These are phyloP conservation scores for Speleostelium caveatum DNA, from an alignment of 78 protist species.

Conservation along the genomic window DNA sequence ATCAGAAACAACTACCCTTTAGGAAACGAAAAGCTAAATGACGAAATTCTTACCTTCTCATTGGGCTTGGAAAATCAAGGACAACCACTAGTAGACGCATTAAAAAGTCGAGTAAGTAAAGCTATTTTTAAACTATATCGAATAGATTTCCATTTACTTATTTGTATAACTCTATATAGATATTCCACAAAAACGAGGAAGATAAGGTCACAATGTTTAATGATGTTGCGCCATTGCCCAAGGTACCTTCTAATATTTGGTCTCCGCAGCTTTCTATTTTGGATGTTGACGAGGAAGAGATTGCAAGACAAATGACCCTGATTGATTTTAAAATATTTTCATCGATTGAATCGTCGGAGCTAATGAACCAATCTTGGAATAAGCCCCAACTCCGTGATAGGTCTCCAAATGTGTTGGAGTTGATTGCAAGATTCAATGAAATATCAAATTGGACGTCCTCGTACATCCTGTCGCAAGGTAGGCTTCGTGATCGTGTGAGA, in stretches of 20 bases:
- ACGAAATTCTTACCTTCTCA: conserved; percentile 30
- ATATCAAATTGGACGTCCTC: conserved; percentile 84
- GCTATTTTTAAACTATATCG: too few relatives aligned
- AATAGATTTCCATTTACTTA: too few relatives aligned
- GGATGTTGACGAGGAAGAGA: conserved; percentile 86
- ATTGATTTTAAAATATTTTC: conserved; percentile 83
- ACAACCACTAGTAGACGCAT: neutral
- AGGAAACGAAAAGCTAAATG: conserved; percentile 46
- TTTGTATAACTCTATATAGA: conserved; percentile 6
- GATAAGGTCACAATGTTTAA: conserved; percentile 41
- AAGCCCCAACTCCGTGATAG: conserved; percentile 79
- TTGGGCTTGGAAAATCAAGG: conserved; percentile 19
- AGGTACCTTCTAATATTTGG: conserved; percentile 84
- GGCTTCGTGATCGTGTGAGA: conserved; percentile 73
- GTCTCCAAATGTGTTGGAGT: conserved; percentile 72
- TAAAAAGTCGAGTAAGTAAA: too few relatives aligned
- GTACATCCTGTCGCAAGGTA: conserved; percentile 30
- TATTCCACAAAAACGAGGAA: conserved; percentile 18
- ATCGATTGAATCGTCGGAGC: conserved; percentile 72
- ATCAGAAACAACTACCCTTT: conserved; percentile 32
- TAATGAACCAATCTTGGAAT: conserved; percentile 87
- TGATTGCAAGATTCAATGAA: conserved; percentile 75
- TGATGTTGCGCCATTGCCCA: conserved; percentile 73
- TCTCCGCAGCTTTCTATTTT: conserved; percentile 41
- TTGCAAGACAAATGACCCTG: conserved; percentile 88